Percentiles rank a stretch among this genome's conserved stretches.
Evolutionary conservation across 805 yeast species (phyloP).

Genomic region (Candida sanyiensis): DNA sequence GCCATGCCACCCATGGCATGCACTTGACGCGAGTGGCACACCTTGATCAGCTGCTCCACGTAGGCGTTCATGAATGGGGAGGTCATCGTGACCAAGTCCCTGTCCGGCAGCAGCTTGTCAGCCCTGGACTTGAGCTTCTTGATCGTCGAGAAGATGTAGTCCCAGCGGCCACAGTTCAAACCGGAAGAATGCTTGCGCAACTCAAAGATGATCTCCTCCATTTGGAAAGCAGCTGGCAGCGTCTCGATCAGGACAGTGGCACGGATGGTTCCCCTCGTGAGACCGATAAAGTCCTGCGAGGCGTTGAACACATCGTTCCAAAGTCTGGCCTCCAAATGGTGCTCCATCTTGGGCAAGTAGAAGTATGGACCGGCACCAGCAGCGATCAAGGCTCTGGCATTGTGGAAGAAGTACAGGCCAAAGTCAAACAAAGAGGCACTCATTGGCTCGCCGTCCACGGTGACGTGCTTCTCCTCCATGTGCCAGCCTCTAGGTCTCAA

Average conservation of each 20-base stretch:
- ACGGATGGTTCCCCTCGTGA: slow-evolving; percentile 72
- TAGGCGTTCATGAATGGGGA: slow-evolving; percentile 79
- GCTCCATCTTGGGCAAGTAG: slow-evolving; percentile 83
- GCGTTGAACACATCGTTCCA: slow-evolving; percentile 80
- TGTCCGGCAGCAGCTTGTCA: slow-evolving; percentile 67
- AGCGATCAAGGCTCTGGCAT: slow-evolving; percentile 54
- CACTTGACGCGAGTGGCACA: slow-evolving; percentile 72
- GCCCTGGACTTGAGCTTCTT: slow-evolving; percentile 63
- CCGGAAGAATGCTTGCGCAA: slow-evolving; percentile 75
- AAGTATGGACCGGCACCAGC: slow-evolving; percentile 78
- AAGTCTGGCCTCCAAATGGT: slow-evolving; percentile 72
- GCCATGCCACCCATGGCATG: slow-evolving; percentile 94
- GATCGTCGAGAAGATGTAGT: slow-evolving; percentile 76
- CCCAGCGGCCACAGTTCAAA: slow-evolving; percentile 87
- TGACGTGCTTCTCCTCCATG: slow-evolving; percentile 65
- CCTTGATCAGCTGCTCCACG: slow-evolving; percentile 65
- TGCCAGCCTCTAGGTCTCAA: slow-evolving; percentile 92
- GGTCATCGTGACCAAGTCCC: slow-evolving; percentile 73
- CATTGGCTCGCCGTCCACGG: slow-evolving; percentile 70
- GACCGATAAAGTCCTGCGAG: slow-evolving; percentile 63
- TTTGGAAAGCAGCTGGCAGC: slow-evolving; percentile 79
- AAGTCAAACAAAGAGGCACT: slow-evolving; percentile 76
- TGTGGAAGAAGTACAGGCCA: slow-evolving; percentile 72
- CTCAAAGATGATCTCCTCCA: slow-evolving; percentile 78
- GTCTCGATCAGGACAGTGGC: slow-evolving; percentile 82